phyloP scores from a whole-genome alignment of 306 rosid genomes.

The Comarum palustre region DNA sequence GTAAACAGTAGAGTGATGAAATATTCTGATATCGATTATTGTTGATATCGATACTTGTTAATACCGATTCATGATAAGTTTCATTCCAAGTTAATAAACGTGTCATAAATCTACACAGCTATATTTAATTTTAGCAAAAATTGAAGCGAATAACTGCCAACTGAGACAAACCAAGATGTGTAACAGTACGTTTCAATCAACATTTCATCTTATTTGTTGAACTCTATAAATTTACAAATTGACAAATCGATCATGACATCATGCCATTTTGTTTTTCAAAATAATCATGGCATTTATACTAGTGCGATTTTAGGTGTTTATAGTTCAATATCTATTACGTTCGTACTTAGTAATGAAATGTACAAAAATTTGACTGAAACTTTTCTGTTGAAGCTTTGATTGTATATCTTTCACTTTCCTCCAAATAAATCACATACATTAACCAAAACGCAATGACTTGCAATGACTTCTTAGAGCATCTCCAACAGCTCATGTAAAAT shows the following conservation, averaged over 20 bases:
- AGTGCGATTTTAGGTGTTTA: background rate
- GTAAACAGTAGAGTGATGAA: too few species aligned
- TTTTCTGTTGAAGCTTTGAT: background rate
- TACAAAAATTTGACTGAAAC: background rate
- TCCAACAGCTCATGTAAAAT: background rate
- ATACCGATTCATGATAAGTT: too few species aligned
- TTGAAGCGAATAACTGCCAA: background rate
- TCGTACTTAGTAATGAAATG: background rate
- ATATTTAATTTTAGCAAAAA: conserved; percentile 12
- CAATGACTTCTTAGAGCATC: background rate
- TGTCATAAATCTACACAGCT: too few species aligned
- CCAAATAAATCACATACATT: too few species aligned
- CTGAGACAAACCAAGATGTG: conserved; percentile 2
- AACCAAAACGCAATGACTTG: too few species aligned
- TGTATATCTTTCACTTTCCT: background rate
- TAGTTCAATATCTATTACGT: background rate
- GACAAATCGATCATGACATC: too few species aligned
- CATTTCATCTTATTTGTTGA: background rate
- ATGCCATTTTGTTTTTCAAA: too few species aligned
- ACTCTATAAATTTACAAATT: background rate
- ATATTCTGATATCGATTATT: too few species aligned
- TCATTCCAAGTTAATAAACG: too few species aligned
- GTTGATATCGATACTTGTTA: too few species aligned
- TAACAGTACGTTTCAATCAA: conserved; percentile 17
- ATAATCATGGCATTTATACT: background rate